Conservation (phyloP, 148 eudicot genomes). For the Selenicereus undatus region DNA sequence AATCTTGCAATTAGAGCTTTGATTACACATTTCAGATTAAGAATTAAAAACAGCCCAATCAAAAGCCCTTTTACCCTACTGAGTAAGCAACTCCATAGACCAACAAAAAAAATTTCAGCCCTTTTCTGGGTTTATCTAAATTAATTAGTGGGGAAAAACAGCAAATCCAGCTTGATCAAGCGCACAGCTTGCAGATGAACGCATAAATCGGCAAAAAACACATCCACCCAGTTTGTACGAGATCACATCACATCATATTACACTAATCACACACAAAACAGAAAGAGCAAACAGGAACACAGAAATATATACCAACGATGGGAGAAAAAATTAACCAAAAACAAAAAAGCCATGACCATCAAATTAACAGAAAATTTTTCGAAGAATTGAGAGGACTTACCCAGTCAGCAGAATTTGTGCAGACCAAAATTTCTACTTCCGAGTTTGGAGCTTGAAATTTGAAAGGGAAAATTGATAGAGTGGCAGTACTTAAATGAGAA, state of each 20-base stretch:
- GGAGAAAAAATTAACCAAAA: background rate
- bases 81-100: background rate
- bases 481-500: background rate
- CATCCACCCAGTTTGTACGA: background rate
- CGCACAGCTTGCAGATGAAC: background rate
- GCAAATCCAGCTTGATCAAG: background rate
- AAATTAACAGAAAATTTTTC: background rate
- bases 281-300: background rate
- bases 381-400: slow-evolving; percentile 1
- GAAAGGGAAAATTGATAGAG: background rate
- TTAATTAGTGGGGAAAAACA: background rate
- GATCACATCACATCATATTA: slow-evolving; percentile 1
- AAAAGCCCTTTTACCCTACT: too few relatives aligned
- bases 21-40: background rate
- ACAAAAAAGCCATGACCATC: background rate
- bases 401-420: background rate
- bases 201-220: background rate
- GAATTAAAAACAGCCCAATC: background rate
- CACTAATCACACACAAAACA: slow-evolving; percentile 5
- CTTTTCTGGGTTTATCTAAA: slow-evolving; percentile 1
- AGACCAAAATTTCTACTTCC: background rate
- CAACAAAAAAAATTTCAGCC: background rate
- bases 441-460: background rate
- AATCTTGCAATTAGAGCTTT: too few relatives aligned
- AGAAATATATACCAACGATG: background rate